A percentile compares a stretch with the other conserved stretches of the same genome.
phyloP scores from a whole-genome alignment of 2,329 filamentous ascomycete species.

The Ceratocystis huliohia region DNA sequence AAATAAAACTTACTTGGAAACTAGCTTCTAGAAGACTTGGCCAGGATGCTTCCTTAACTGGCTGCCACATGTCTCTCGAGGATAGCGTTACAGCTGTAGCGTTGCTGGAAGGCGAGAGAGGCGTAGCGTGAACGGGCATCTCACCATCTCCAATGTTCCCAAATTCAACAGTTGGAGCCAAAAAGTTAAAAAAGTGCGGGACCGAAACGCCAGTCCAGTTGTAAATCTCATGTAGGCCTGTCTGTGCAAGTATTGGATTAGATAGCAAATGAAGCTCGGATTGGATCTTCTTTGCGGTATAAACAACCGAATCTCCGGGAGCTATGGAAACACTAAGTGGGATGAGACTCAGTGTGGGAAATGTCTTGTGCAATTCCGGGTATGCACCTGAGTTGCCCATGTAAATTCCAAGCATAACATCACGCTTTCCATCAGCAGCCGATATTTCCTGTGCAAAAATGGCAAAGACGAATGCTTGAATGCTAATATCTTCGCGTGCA shows the following conservation, averaged over 20 bases:
- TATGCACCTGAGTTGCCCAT: constrained; percentile 57
- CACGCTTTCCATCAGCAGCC: constrained; percentile 7
- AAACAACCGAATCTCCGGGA: background rate
- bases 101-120: background rate
- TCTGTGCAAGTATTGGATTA: background rate
- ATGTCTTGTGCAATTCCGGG: constrained; percentile 35
- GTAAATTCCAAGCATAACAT: constrained; percentile 64
- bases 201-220: constrained; percentile 9
- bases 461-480: constrained; percentile 67
- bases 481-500: constrained; percentile 41
- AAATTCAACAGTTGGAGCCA: background rate
- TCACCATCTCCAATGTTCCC: background rate
- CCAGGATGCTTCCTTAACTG: background rate
- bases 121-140: background rate
- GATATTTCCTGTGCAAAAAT: constrained; percentile 43
- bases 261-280: constrained; percentile 5
- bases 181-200: constrained; percentile 14
- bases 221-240: constrained; percentile 12
- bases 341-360: constrained; percentile 68
- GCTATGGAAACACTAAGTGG: constrained; percentile 46
- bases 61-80: background rate
- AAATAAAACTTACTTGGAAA: constrained; percentile 10
- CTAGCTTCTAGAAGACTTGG: background rate
- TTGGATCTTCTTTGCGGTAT: constrained; percentile 7
- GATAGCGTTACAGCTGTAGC: background rate